A percentile compares a stretch with the other conserved stretches of the same genome.
These are phyloP conservation scores for Leucosporidium creatinivorum DNA, from an alignment of 768 basidiomycete species.

Conservation along the genomic window DNA sequence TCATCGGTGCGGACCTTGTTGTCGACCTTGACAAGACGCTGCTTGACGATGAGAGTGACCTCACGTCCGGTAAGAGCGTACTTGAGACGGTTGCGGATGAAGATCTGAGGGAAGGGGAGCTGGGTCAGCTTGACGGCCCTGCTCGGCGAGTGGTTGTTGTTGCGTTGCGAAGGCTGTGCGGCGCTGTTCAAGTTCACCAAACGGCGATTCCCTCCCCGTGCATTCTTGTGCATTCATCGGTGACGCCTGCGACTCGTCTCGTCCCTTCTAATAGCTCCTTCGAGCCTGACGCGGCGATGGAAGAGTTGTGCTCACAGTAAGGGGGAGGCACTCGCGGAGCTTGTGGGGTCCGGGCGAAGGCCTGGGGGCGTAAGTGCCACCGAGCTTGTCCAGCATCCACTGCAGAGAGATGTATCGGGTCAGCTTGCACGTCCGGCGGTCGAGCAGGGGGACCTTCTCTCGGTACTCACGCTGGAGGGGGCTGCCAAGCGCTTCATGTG, in stretches of 20 bases:
- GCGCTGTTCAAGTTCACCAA: too few species aligned
- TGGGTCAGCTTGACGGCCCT: neutral
- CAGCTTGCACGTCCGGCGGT: too few species aligned
- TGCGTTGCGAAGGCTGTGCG: neutral
- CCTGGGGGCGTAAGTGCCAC: constrained; percentile 75
- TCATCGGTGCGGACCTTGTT: constrained; percentile 95
- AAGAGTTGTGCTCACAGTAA: constrained; percentile 47
- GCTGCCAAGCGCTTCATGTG: constrained; percentile 85
- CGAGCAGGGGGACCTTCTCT: too few species aligned
- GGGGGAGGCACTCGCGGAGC: constrained; percentile 94
- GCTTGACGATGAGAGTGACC: constrained; percentile 87
- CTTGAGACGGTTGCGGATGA: constrained; percentile 98
- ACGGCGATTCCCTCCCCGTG: neutral
- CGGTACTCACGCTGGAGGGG: constrained; percentile 51
- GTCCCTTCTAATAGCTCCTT: neutral
- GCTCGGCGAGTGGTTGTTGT: too few species aligned
- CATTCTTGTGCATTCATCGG: neutral
- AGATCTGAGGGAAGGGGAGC: constrained; percentile 48
- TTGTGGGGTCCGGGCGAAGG: constrained; percentile 99
- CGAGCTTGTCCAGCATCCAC: constrained; percentile 89
- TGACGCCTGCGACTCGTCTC: neutral
- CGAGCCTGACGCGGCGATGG: neutral
- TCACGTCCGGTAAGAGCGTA: constrained; percentile 96
- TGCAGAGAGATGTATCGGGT: constrained; percentile 41
- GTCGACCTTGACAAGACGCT: constrained; percentile 97